A percentile compares a stretch with the other conserved stretches of the same genome.
These are phyloP conservation scores for Metschnikowia anglica DNA, from an alignment of 805 yeast species.

Conservation along the genomic window DNA sequence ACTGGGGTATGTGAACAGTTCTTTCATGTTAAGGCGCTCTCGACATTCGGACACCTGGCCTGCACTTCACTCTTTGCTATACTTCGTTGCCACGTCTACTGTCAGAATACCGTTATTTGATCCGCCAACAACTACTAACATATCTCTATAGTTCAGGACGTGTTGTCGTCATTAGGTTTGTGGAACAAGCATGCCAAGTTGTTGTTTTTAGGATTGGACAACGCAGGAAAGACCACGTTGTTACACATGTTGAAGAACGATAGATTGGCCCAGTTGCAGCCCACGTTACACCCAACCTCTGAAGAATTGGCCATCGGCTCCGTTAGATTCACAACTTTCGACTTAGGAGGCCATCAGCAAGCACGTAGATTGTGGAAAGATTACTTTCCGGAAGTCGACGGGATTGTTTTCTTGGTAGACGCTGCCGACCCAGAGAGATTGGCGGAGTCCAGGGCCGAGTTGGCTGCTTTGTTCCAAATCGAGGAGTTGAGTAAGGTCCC, in stretches of 20 bases:
- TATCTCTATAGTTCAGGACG: conserved; percentile 42
- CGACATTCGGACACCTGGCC: too few relatives aligned
- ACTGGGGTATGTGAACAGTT: conserved; percentile 38
- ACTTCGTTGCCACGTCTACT: too few relatives aligned
- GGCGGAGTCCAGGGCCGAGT: conserved; percentile 90
- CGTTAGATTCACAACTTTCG: conserved; percentile 96
- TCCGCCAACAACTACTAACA: conserved; percentile 23
- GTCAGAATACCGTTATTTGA: too few relatives aligned
- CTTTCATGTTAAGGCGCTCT: too few relatives aligned
- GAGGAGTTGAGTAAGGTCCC: conserved; percentile 91
- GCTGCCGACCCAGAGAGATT: conserved; percentile 96
- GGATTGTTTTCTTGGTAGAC: conserved; percentile 93
- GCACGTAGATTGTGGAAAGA: conserved; percentile 99
- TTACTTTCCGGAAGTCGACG: conserved; percentile 98
- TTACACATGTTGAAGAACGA: conserved; percentile 69
- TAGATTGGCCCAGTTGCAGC: conserved; percentile 95
- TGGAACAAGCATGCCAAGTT: conserved; percentile 51
- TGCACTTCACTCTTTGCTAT: too few relatives aligned
- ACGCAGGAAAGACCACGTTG: conserved; percentile 48
- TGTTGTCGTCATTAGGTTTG: conserved; percentile 46
- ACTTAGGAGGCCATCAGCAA: conserved; percentile 97
- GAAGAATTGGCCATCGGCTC: conserved; percentile 97
- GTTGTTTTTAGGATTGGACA: conserved; percentile 47
- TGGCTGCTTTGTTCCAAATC: conserved; percentile 88
- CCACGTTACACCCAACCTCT: conserved; percentile 97